Evolutionary conservation across 495 filamentous ascomycete species (phyloP), one percentile per base, ranked within the genome.

Genomic region (Durotheca rogersii): DNA sequence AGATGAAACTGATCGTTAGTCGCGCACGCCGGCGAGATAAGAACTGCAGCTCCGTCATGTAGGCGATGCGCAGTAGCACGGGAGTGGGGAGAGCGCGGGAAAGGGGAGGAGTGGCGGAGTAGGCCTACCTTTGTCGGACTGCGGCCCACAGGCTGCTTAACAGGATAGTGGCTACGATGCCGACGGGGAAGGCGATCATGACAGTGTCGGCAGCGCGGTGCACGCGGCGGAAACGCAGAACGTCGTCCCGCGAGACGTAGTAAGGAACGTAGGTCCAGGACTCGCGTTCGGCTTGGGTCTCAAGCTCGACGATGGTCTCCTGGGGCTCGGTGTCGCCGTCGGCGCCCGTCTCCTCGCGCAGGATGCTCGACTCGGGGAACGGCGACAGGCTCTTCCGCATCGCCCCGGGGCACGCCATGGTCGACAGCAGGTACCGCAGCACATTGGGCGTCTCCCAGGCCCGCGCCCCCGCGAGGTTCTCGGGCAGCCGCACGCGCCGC

Each of bases 121-220:
- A 41, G 23, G 1, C 46, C 29, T 59, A 59, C 56, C 27, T 40
- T 6, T 42, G 23, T 51, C 54, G 65, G n/a, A 70, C 27, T 5
- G 59, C 53, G 33, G 56, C 66, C 52, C 62, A 67, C 11, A 64
- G 45, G 4, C 58, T 16, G 6, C 9, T 75, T 60, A 75, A 31
- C 25, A 73, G 69, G 4, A 52, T 41, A 2, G 66, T 48, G 6
- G 63, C 66, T 18, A 74, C 47, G 12, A 60, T 35, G 11, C 32
- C 12, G 11, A 35, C 15, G 4, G 51, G 51, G 14, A 56, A 58
- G 2, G 68, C 67, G 16, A 74, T 42, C 47, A 74, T 53, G 38
- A 73, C 71, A 30, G 69, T 70, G 29, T 68, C 63, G 33, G 56
- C 51, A 15, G 50, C 41, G 14, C 75, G 61, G n/a, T 63, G 58